phyloP scores from a whole-genome alignment of 805 yeast genomes.

The Saccharomycopsis fodiens region DNA sequence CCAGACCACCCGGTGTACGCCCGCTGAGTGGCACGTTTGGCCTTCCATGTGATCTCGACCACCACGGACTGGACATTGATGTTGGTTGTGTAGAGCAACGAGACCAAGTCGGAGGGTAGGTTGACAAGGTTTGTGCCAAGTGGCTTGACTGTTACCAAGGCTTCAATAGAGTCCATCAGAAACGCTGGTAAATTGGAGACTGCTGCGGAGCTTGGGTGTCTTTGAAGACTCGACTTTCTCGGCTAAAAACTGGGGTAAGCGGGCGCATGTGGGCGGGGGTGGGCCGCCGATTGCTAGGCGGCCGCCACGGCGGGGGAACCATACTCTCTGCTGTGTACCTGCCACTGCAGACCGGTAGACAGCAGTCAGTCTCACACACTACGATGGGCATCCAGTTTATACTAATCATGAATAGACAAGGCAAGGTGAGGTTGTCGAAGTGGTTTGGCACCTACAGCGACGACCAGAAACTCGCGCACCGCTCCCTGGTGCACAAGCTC shows the following conservation, averaged over 20 bases:
- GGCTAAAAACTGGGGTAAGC: not conserved
- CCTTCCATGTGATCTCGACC: slow-evolving; percentile 36
- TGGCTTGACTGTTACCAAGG: slow-evolving; percentile 29
- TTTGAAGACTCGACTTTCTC: too few relatives aligned
- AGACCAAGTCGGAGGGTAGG: slow-evolving; percentile 42
- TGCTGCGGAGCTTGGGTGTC: too few relatives aligned
- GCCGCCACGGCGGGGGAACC: too few relatives aligned
- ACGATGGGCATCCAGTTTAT: slow-evolving; percentile 74
- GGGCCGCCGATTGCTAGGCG: too few relatives aligned
- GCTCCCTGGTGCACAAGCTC: slow-evolving; percentile 65
- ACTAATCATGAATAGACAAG: slow-evolving; percentile 83
- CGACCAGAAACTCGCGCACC: slow-evolving; percentile 38
- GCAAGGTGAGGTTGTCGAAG: slow-evolving; percentile 79
- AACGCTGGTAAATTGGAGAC: too few relatives aligned
- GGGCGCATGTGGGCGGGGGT: not conserved
- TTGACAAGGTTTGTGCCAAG: slow-evolving; percentile 44
- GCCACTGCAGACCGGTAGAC: too few relatives aligned
- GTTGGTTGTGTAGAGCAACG: slow-evolving; percentile 41
- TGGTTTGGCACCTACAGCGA: slow-evolving; percentile 54
- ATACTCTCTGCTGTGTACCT: too few relatives aligned
- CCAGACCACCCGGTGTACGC: slow-evolving; percentile 65
- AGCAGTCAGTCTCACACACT: too few relatives aligned
- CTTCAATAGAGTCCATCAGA: slow-evolving; percentile 20
- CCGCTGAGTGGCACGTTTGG: slow-evolving; percentile 20
- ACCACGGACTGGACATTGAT: slow-evolving; percentile 51